Evolutionary conservation across 2,329 filamentous ascomycete species (phyloP), one percentile per base, ranked within the genome.

Genomic region (Thielaviopsis musarum): DNA sequence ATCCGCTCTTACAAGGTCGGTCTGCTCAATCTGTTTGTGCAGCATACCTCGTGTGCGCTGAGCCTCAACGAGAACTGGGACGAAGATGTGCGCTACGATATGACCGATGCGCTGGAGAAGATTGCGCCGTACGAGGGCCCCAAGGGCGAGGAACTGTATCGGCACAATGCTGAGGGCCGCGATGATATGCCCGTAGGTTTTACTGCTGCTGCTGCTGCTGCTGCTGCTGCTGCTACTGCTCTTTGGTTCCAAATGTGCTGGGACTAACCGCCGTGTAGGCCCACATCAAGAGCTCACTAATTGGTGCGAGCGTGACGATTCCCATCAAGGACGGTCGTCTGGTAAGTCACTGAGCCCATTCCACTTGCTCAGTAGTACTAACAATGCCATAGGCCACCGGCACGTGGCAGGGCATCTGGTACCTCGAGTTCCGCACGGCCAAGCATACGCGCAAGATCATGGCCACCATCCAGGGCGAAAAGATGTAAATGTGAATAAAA

Each of bases 31-130:
- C 78, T 98, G 54, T 98, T 97, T 71, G 79, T 97, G 59, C 91
- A 98, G 73, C 93, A 98, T 73, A 98, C 93, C 5, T 89, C 83
- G 67, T 95, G 90, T 72, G 93, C 87, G 13, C 77, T 98, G 58
- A 88, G 82, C 62, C 74, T 98, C 66, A 98, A 98, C 69, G 93
- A 98, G 78, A 97, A 97, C 74, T 85, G 80, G 68, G 88, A 91
- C 67, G 68, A 70, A 53, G 88, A 94, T 72, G 93, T 98, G n/a
- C 80, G 90, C 61, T 80, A 79, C 49, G 90, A 98, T 71, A 95
- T 97, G 91, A 89, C 82, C 68, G 89, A 96, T 74, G 89, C 91
- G 54, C 76, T 98, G 64, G 91, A 98, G 71, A 78, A 90, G 52
- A 87, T 98, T 66, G 93, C 85, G 51, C 90, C 91, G 0, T 87